A percentile compares a stretch with the other conserved stretches of the same genome.
phyloP scores from a whole-genome alignment of 768 basidiomycete species.

The Pleurotus eryngii region DNA sequence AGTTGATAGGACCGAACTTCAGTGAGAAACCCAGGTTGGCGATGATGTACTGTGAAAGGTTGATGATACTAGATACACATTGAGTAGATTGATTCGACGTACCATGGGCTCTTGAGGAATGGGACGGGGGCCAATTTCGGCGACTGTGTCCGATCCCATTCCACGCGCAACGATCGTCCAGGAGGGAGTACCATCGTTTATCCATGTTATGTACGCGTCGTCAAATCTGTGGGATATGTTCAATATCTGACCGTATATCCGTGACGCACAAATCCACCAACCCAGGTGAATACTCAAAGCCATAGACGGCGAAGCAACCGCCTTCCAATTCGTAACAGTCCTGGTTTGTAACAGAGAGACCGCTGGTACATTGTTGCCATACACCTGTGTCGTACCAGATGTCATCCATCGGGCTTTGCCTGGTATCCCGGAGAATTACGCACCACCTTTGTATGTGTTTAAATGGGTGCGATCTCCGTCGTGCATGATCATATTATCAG shows the following conservation, averaged over 20 bases:
- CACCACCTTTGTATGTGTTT: constrained; percentile 63
- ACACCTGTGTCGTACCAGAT: constrained; percentile 38
- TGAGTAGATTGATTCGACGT: no score
- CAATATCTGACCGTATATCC: constrained; percentile 16
- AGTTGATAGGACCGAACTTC: constrained; percentile 66
- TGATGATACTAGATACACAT: no score
- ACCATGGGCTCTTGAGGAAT: constrained; percentile 75
- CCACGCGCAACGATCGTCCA: constrained; percentile 56
- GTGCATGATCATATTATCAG: constrained; percentile 45
- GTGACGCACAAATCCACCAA: constrained; percentile 13
- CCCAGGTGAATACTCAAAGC: constrained; percentile 52
- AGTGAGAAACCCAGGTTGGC: constrained; percentile 67
- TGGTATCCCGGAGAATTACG: constrained; percentile 45
- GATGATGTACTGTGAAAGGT: constrained; percentile 53
- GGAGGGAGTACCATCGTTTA: constrained; percentile 48
- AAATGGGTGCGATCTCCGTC: constrained; percentile 42
- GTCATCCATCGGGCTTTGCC: constrained; percentile 22
- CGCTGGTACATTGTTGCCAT: constrained; percentile 74
- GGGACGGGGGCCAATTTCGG: constrained; percentile 54
- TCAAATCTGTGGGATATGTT: constrained; percentile 35
- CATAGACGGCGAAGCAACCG: constrained; percentile 33
- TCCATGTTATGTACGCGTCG: constrained; percentile 65
- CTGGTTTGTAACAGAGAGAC: constrained; percentile 57
- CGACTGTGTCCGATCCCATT: constrained; percentile 45
- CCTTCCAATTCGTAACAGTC: constrained; percentile 52